These are phyloP conservation scores for Euphorbia tirucalli DNA, from an alignment of 345 rosid species.

Conservation along the genomic window DNA sequence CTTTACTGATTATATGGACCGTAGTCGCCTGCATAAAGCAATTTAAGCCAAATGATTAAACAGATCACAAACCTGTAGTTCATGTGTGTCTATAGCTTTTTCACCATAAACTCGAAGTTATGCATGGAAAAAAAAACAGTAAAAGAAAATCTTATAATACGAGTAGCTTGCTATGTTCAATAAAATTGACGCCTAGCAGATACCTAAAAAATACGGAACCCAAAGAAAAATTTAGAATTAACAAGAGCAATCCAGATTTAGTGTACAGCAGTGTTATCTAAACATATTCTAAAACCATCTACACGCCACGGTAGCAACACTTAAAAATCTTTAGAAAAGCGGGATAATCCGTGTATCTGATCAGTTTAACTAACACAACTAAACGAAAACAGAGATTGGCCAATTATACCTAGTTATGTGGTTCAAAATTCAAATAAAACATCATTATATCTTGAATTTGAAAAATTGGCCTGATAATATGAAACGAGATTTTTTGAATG, in stretches of 20 bases:
- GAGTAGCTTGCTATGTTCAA: not conserved
- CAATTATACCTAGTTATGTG: not conserved
- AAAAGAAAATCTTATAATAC: not conserved
- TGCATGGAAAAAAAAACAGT: not conserved
- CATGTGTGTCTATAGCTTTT: not conserved
- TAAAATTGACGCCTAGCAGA: not conserved
- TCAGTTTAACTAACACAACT: not conserved
- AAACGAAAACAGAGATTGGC: not conserved
- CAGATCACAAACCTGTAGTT: not conserved
- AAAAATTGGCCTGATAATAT: not conserved
- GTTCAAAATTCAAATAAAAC: not conserved
- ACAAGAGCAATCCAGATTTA: not conserved
- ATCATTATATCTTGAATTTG: not conserved
- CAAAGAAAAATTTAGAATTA: not conserved
- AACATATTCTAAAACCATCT: not conserved
- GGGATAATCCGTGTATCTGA: not conserved
- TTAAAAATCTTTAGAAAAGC: not conserved
- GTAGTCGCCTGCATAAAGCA: slow-evolving; percentile 4
- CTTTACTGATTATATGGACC: not conserved
- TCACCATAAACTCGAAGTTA: not conserved
- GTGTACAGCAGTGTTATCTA: not conserved
- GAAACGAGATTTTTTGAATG: not conserved
- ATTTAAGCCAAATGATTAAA: not conserved
- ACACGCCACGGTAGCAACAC: not conserved
- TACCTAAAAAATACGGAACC: not conserved